Percentiles rank a stretch among this genome's conserved stretches.
These are phyloP conservation scores for Eucalyptus sideroxylon DNA, from an alignment of 345 rosid species.

Conservation along the genomic window DNA sequence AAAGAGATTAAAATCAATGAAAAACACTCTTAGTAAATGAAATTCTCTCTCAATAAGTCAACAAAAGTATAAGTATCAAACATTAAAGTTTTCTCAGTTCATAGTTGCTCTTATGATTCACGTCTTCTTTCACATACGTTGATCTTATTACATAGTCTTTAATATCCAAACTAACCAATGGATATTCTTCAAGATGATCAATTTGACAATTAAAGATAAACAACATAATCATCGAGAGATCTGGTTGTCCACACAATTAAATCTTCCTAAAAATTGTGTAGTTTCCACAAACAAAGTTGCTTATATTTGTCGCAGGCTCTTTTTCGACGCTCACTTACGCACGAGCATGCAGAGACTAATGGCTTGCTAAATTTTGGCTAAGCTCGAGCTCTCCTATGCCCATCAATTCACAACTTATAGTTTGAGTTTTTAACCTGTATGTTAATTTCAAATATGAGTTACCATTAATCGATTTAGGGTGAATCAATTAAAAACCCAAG, in stretches of 20 bases:
- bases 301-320: no score
- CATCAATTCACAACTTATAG: no score
- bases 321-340: fast-evolving
- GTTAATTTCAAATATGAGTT: no score
- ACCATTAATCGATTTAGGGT: fast-evolving
- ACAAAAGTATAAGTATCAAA: no score
- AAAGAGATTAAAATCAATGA: no score
- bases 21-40: not conserved
- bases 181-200: not conserved
- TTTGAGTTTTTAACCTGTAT: no score
- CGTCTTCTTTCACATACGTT: not conserved
- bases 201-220: not conserved
- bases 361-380: no score
- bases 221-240: fast-evolving
- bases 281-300: not conserved
- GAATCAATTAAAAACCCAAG: fast-evolving
- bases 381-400: fast-evolving
- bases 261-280: not conserved
- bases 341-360: fast-evolving
- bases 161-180: not conserved
- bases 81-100: not conserved
- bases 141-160: not conserved
- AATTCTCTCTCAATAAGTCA: not conserved
- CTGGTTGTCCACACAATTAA: fast-evolving
- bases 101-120: not conserved